Percentiles rank a stretch among this genome's conserved stretches.
phyloP scores from a whole-genome alignment of 768 basidiomycete species.

The Mycena galopus region DNA sequence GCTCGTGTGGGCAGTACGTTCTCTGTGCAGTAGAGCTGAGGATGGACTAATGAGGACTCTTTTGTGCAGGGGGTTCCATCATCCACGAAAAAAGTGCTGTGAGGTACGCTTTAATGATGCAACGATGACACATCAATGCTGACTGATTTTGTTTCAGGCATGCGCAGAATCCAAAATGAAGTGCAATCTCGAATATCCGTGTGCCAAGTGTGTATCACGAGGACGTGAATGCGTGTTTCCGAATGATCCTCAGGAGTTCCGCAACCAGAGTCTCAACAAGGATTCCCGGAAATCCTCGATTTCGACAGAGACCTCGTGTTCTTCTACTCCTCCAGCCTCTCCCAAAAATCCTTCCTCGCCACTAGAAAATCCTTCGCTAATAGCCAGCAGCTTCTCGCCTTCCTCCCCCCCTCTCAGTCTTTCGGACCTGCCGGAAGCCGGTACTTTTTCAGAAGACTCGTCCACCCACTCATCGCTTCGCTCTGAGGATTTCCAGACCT shows the following conservation, averaged over 20 bases:
- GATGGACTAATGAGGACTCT: neutral
- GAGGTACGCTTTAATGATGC: constrained; percentile 49
- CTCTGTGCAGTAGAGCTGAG: constrained; percentile 45
- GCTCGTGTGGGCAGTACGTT: constrained; percentile 78
- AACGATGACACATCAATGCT: neutral
- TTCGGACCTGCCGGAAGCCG: constrained; percentile 35
- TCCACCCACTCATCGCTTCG: constrained; percentile 55
- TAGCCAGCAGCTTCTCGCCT: neutral
- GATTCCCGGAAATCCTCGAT: constrained; percentile 1
- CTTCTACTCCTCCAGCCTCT: constrained; percentile 3
- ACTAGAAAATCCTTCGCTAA: neutral
- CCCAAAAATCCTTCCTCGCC: neutral
- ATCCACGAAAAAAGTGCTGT: constrained; percentile 77
- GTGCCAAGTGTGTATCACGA: constrained; percentile 73
- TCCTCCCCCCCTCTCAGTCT: constrained; percentile 1
- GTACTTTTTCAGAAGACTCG: constrained; percentile 50
- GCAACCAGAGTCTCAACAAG: no score
- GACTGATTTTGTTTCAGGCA: constrained; percentile 48
- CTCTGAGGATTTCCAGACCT: no score
- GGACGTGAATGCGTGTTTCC: constrained; percentile 76
- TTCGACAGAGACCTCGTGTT: neutral
- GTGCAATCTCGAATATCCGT: constrained; percentile 77
- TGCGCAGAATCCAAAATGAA: constrained; percentile 85
- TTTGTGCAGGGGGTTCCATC: constrained; percentile 59
- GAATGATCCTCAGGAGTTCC: constrained; percentile 59